Evolutionary conservation across 2,329 filamentous ascomycete genomes (phyloP), one percentile per base, ranked within the genome.

Genomic region (Neofusicoccum cordaticola): DNA sequence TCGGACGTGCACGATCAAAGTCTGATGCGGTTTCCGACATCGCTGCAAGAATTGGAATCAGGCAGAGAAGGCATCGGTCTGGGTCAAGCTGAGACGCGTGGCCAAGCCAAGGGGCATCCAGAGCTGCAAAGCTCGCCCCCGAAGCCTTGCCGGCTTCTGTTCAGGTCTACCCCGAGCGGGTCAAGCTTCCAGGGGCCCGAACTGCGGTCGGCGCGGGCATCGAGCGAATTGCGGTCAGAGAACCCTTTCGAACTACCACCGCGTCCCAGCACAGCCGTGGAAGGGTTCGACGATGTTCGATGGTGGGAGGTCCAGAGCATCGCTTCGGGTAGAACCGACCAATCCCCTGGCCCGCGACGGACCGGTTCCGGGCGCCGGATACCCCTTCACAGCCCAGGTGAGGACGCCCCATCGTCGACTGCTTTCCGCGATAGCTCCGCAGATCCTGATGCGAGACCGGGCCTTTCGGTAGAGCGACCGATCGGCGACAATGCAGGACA

Each of bases 281-380:
- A 58, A 45, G 17, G 22, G 27, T 60, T 53, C 61, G 39, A 63
- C 45, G 44, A 64, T 42, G 37, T 47, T 50, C 44, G 50, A 50
- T 50, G 62, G 62, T 31, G 52, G 44, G n/a, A 51, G n/a, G 8
- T 51, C 12, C 27, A 34, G 35, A 42, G 44, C 17, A 19, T 41
- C 52, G 44, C 42, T 19, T 64, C 52, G 52, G 62, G 56, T 41
- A 35, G 42, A 34, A 39, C 61, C 48, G 50, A 47, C 48, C 61
- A 56, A 34, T 47, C 12, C 50, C 39, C 51, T 44, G 39, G 11
- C 41, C 17, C 31, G 42, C 41, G n/a, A 44, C 41, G 42, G 42
- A 47, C 56, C 56, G 42, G 42, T 60, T 47, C 56, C 56, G 31
- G 47, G 42, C 42, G 56, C 15, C 42, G 31, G n/a, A 22, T 5